These are phyloP conservation scores for Termitomyces sp. DNA, from an alignment of 768 basidiomycete species.

Conservation along the genomic window DNA sequence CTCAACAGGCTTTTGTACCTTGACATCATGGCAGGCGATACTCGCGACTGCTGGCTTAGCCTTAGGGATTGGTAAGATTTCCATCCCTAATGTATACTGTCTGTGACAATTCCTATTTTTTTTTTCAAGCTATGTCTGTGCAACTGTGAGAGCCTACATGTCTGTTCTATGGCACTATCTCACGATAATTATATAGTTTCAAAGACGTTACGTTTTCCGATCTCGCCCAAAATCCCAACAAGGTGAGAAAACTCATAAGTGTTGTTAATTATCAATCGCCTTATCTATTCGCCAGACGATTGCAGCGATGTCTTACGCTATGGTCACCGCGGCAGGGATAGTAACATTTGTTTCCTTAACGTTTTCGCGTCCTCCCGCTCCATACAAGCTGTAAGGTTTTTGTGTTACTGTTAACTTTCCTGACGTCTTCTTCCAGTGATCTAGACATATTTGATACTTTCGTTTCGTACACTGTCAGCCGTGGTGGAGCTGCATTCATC, in stretches of 20 bases:
- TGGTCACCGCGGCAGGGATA: constrained; percentile 8
- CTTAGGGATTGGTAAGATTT: constrained; percentile 10
- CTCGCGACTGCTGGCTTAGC: constrained; percentile 9
- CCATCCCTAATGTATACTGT: background rate
- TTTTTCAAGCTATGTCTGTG: background rate
- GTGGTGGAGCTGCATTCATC: constrained; percentile 7
- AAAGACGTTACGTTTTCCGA: constrained; percentile 2
- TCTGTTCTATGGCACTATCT: background rate
- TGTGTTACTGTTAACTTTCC: background rate
- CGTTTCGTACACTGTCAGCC: constrained; percentile 8
- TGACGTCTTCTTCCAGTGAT: background rate
- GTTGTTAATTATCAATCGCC: background rate
- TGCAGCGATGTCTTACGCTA: constrained; percentile 2
- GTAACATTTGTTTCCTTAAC: constrained; percentile 1
- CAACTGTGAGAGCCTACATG: background rate
- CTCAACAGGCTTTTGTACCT: background rate
- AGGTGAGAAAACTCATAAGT: background rate
- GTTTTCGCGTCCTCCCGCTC: constrained; percentile 2
- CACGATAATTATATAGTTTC: background rate
- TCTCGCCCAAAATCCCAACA: constrained; percentile 7
- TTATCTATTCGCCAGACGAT: background rate
- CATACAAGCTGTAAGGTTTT: constrained; percentile 7
- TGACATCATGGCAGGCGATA: constrained; percentile 1
- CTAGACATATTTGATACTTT: constrained; percentile 8
- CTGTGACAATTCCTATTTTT: background rate